Base-by-base conservation (phyloP, 2,329 filamentous ascomycete species). In the Endothia cerciana region DNA sequence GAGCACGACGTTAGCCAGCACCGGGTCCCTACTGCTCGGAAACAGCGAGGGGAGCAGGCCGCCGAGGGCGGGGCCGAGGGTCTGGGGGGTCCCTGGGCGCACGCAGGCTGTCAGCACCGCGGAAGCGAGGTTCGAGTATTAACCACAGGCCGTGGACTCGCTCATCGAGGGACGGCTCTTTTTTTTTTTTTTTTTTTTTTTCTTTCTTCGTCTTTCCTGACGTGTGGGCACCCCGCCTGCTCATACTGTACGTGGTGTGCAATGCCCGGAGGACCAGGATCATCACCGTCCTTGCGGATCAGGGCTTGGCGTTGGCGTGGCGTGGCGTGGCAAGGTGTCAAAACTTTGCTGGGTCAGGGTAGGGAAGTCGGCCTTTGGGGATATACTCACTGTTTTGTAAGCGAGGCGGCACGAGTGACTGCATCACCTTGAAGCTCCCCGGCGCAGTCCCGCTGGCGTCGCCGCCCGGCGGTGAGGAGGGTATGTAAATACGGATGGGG, bases 401-500 rank as follows among this genome's bases (percentile, higher is more conserved):
- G 63, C 71, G 66, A 71, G 87, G 80, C 43, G 89, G 80, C 2
- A 97, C 81, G 13, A 93, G 86, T 2, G 89, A 87, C 77, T 97
- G 94, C 51, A 97, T 85, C 57, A 93, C 85, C 72, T 87, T 89
- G 74, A 92, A 89, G 45, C 86, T 83, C 22, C 85, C 87, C 13
- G 74, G 56, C 4, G 69, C 68, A 11, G 72, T 66, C 22, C 71
- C 66, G 41, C 60, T 69, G 2, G 78, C 71, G 22, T 75, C 75
- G 41, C 68, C 71, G 66, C 40, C 71, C 10, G 73, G 81, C 0
- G 91, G 87, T 0, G 86, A 80, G 5, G 87, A 85, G 2, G 91
- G 91, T 59, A 98, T 87, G 77, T 97, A 99, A 63, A 98, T 80
- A 63, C 94, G 89, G 47, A 98, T 79, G 0, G 95, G 95, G n/a